A percentile compares a stretch with the other conserved stretches of the same genome.
Conservation (phyloP, 306 rosid genomes). For the Cucurbita argyrosperma region DNA sequence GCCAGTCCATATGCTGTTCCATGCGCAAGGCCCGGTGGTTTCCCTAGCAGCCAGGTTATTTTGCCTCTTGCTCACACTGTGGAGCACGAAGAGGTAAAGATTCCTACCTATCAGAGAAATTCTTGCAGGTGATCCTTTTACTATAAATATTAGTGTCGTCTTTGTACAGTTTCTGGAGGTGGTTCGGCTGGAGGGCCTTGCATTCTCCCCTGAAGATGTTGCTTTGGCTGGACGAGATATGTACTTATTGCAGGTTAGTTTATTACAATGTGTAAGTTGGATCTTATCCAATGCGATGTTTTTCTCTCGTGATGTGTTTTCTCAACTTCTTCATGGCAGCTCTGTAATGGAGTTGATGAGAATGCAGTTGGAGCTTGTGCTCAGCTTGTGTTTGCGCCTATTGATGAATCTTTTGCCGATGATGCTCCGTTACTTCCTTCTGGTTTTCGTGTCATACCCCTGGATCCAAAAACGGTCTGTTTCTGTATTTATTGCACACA, state of each 20-base stretch:
- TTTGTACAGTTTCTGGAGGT: constrained; percentile 71
- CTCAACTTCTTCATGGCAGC: constrained; percentile 26
- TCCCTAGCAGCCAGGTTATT: constrained; percentile 80
- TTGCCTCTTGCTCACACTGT: constrained; percentile 84
- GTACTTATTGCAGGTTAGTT: constrained; percentile 68
- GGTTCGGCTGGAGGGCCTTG: constrained; percentile 95
- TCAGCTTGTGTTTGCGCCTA: constrained; percentile 94
- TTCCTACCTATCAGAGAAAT: not conserved
- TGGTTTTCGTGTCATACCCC: constrained; percentile 84
- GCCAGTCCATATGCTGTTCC: constrained; percentile 82
- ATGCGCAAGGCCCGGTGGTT: constrained; percentile 72
- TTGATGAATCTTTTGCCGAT: constrained; percentile 91
- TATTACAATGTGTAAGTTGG: not conserved
- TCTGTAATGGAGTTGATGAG: constrained; percentile 88
- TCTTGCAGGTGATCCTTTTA: not conserved
- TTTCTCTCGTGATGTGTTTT: not conserved
- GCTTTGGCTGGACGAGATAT: constrained; percentile 72
- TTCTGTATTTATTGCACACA: not conserved
- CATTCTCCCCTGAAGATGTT: constrained; percentile 76
- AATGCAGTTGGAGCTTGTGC: constrained; percentile 83
- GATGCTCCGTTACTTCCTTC: constrained; percentile 86
- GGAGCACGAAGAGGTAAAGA: constrained; percentile 78
- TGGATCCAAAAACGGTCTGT: constrained; percentile 75
- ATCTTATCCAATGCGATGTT: not conserved
- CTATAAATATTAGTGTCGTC: not conserved